Conservation (phyloP, 2,329 filamentous ascomycete genomes). For the Pezicula rhizophila region DNA sequence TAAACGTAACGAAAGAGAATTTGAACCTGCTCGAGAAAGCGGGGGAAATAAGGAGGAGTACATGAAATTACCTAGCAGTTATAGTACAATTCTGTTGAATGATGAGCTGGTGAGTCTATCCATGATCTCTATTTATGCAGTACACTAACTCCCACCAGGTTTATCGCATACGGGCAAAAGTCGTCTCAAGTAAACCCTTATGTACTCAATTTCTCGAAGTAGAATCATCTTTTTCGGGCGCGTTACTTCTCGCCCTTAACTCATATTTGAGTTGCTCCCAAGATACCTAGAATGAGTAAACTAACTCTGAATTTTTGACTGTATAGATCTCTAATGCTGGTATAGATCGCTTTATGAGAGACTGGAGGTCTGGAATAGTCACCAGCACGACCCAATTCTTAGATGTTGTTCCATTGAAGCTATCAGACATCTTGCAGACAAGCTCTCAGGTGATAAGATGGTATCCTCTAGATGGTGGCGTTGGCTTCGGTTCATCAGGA, state of each 20-base stretch:
- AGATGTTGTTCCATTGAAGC: constrained; percentile 81
- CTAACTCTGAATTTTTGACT: no score
- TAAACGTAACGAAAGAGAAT: constrained; percentile 78
- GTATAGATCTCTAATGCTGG: constrained; percentile 82
- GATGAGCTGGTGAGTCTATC: constrained; percentile 60
- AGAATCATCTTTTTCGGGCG: no score
- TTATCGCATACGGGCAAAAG: constrained; percentile 93
- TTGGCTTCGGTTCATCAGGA: constrained; percentile 82
- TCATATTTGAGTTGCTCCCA: no score
- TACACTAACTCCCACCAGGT: constrained; percentile 34
- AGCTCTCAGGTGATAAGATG: constrained; percentile 77
- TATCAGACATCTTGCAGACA: constrained; percentile 82
- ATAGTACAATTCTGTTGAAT: constrained; percentile 88
- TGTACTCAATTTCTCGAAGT: no score
- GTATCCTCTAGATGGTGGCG: constrained; percentile 94
- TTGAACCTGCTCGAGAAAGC: constrained; percentile 76
- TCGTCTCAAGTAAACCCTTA: constrained; percentile 77
- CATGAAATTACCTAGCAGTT: constrained; percentile 76
- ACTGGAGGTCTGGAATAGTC: constrained; percentile 84
- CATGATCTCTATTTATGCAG: constrained; percentile 2
- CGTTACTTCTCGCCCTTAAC: no score
- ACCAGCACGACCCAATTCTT: constrained; percentile 96
- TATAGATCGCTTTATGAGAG: constrained; percentile 85
- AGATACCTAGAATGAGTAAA: no score
- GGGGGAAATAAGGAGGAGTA: constrained; percentile 80